Evolutionary conservation across 225 moss, liverwort and hornwort species (phyloP), one percentile per base, ranked within the genome.

Genomic region (Asterella californica): DNA sequence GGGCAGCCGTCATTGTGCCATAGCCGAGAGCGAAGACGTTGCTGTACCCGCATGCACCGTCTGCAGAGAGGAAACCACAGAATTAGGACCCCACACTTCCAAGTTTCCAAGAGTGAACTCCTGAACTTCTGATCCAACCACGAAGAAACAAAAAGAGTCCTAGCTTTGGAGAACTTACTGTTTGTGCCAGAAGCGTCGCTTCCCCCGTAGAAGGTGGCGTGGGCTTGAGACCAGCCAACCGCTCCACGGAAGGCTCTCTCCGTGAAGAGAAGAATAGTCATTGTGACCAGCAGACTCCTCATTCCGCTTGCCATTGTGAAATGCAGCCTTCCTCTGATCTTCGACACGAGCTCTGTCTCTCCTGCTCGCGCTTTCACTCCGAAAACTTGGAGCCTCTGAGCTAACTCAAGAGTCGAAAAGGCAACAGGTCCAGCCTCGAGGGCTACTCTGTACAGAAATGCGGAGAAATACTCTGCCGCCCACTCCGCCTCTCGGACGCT

Each of bases 121-220:
- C 38, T 37, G 38, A 49, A 42, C 60, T 67, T 32, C 0, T 18
- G 30, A 3, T 42, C 42, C 42, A 42, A 7, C 42, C 3, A 42
- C 42, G 4, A 42, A 42, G 62, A 27, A 12, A 22, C 8, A 7
- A 27, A 5, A 30, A 64, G 63, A 64, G 55, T 15, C 55, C 3
- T 3, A 42, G 42, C 7, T 42, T 42, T 42, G n/a, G 57, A 22
- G 60, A 61, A 76, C 86, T 50, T 64, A 87, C 87, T 84, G 80
- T 87, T 87, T 0, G 87, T 87, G 46, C 87, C 87, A 25, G 84
- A 82, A 0, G 87, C 87, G 57, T 87, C 84, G 24, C 79, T 68
- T 33, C 87, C 87, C 10, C 87, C 87, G 77, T 87, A 87, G 46
- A n/a, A 87, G 0, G 87, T 87, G 49, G 87, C 87, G 54, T 87